phyloP scores from a whole-genome alignment of 2,329 filamentous ascomycete genomes.

The Pyrenochaeta sp. region DNA sequence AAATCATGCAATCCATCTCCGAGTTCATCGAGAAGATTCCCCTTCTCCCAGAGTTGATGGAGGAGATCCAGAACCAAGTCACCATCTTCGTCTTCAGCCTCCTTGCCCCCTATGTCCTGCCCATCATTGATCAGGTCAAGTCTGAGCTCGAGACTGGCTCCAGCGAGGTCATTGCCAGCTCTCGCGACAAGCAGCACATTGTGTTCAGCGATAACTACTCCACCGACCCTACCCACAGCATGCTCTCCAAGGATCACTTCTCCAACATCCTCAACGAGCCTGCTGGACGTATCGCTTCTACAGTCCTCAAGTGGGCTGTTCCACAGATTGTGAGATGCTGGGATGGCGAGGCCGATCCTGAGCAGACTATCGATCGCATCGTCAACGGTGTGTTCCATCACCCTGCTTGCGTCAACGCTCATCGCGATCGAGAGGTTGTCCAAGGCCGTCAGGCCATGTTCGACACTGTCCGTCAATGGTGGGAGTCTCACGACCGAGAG shows the following conservation, averaged over 20 bases:
- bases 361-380: constrained; percentile 76
- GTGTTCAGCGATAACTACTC: constrained; percentile 82
- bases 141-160: constrained; percentile 85
- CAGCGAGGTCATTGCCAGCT: constrained; percentile 85
- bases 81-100: constrained; percentile 92
- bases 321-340: constrained; percentile 88
- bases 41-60: constrained; percentile 81
- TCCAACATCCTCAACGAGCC: constrained; percentile 88
- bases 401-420: constrained; percentile 76
- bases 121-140: constrained; percentile 86
- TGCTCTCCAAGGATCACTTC: constrained; percentile 96
- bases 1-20: constrained; percentile 80
- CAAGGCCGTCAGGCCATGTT: constrained; percentile 83
- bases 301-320: constrained; percentile 82
- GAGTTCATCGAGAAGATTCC: constrained; percentile 85
- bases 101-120: constrained; percentile 85
- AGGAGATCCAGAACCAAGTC: constrained; percentile 86
- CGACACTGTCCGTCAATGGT: constrained; percentile 82
- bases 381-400: constrained; percentile 86
- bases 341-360: constrained; percentile 79
- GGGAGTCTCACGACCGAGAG: constrained; percentile 69
- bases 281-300: constrained; percentile 81
- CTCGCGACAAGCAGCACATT: constrained; percentile 81
- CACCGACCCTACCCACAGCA: constrained; percentile 89
- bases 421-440: constrained; percentile 68